phyloP scores from a whole-genome alignment of 768 basidiomycete species.

The Neoboletus magnificus region DNA sequence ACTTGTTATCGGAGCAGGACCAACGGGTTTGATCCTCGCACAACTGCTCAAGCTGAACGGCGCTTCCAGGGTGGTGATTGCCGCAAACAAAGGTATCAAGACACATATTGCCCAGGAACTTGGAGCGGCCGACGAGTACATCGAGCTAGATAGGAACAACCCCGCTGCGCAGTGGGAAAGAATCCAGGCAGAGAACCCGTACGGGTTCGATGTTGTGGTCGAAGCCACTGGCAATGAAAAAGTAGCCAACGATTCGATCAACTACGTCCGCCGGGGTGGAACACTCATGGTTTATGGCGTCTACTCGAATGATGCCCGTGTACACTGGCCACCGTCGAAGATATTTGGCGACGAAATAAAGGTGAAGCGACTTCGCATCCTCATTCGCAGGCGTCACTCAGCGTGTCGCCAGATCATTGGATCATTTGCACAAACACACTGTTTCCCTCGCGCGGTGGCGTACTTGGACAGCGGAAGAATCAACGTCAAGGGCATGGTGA shows the following conservation, averaged over 20 bases:
- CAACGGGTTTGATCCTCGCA: conserved; percentile 81
- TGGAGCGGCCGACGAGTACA: conserved; percentile 74
- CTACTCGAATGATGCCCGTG: conserved; percentile 74
- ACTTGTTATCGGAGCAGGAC: conserved; percentile 80
- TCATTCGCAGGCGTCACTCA: neutral
- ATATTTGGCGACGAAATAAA: conserved; percentile 67
- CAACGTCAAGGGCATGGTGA: conserved; percentile 70
- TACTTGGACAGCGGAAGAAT: conserved; percentile 84
- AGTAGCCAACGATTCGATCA: conserved; percentile 76
- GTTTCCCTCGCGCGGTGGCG: conserved; percentile 84
- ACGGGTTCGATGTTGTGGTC: conserved; percentile 79
- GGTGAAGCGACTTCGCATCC: conserved; percentile 26
- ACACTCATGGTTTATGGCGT: conserved; percentile 85
- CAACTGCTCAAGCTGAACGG: conserved; percentile 85
- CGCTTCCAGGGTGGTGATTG: conserved; percentile 72
- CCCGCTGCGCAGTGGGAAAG: conserved; percentile 73
- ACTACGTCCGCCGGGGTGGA: conserved; percentile 78
- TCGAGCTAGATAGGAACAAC: conserved; percentile 71
- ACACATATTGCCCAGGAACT: conserved; percentile 77
- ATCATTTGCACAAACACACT: conserved; percentile 80
- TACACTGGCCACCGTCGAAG: conserved; percentile 80
- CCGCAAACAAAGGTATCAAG: conserved; percentile 84
- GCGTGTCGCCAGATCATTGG: conserved; percentile 61
- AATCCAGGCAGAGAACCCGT: conserved; percentile 70
- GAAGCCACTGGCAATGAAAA: conserved; percentile 78